Conservation (phyloP, 140 eudicot genomes). For the Flaveria floridana region DNA sequence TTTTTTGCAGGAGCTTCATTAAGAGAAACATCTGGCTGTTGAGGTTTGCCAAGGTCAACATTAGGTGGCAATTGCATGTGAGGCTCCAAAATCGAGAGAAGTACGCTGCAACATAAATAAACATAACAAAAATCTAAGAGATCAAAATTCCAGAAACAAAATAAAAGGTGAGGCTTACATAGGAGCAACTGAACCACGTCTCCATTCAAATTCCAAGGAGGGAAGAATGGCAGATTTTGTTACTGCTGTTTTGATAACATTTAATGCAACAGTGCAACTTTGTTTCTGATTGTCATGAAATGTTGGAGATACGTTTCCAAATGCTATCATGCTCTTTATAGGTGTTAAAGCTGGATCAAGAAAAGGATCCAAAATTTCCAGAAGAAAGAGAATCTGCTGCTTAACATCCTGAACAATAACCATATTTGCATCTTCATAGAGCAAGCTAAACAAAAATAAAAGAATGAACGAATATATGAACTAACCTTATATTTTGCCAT, state of each 20-base stretch:
- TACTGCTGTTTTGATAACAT: conserved; percentile 75
- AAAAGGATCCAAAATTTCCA: conserved; percentile 84
- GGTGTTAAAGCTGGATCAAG: conserved; percentile 89
- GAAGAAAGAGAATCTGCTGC: conserved; percentile 80
- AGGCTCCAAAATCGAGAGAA: conserved; percentile 85
- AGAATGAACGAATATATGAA: not conserved
- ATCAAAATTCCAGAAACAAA: not conserved
- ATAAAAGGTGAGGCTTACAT: conserved; percentile 48
- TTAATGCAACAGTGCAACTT: conserved; percentile 64
- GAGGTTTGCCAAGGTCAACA: conserved; percentile 60
- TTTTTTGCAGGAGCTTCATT: conserved; percentile 39
- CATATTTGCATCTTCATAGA: conserved; percentile 18
- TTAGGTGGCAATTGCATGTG: conserved; percentile 82
- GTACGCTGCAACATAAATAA: conserved; percentile 66
- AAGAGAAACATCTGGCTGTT: conserved; percentile 30
- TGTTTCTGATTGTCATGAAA: conserved; percentile 61
- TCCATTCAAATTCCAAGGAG: conserved; percentile 86
- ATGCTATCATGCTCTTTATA: conserved; percentile 57
- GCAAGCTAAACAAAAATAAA: conserved; percentile 11
- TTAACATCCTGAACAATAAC: conserved; percentile 63
- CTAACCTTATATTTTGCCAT: conserved; percentile 81
- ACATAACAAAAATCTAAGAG: not conserved
- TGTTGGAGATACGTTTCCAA: conserved; percentile 61
- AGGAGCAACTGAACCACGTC: conserved; percentile 92
- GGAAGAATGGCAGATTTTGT: conserved; percentile 79